A percentile compares a stretch with the other conserved stretches of the same genome.
Evolutionary conservation across 176 grass and related monocot species (phyloP).

Genomic region (Raddia guianensis): DNA sequence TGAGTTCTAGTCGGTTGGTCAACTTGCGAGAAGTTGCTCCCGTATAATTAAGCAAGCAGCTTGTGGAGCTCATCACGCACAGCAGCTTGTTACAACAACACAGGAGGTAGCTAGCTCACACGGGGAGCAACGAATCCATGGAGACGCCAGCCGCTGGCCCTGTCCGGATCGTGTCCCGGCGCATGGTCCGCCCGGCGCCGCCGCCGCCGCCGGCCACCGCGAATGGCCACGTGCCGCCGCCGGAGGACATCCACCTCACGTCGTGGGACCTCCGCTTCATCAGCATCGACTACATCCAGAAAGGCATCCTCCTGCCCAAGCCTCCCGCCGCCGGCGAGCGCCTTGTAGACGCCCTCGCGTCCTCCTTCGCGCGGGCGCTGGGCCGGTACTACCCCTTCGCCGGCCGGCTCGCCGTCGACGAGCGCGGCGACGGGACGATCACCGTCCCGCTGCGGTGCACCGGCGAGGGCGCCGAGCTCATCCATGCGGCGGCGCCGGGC

Average conservation of each 20-base stretch:
- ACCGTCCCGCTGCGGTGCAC: slow-evolving; percentile 17
- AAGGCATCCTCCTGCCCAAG: slow-evolving; percentile 28
- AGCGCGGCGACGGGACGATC: background rate
- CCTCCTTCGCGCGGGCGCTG: slow-evolving; percentile 42
- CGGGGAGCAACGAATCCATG: background rate
- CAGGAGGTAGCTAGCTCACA: no score
- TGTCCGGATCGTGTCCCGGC: background rate
- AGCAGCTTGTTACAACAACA: no score
- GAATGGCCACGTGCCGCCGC: background rate
- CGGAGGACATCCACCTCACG: no score
- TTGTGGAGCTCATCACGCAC: no score
- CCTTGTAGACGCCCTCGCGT: background rate
- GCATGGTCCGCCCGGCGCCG: background rate
- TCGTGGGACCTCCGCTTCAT: slow-evolving; percentile 34
- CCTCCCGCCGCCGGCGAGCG: background rate
- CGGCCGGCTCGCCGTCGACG: slow-evolving; percentile 26
- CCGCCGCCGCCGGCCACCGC: background rate
- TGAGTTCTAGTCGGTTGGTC: no score
- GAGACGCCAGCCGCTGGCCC: background rate
- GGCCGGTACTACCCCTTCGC: slow-evolving; percentile 52
- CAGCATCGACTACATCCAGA: slow-evolving; percentile 34
- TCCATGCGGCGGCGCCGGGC: slow-evolving; percentile 44
- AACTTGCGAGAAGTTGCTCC: no score
- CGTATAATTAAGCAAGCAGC: no score
- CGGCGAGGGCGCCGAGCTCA: slow-evolving; percentile 48